phyloP scores from a whole-genome alignment of 1,139 yeast genomes.

The Hansenula sp. region DNA sequence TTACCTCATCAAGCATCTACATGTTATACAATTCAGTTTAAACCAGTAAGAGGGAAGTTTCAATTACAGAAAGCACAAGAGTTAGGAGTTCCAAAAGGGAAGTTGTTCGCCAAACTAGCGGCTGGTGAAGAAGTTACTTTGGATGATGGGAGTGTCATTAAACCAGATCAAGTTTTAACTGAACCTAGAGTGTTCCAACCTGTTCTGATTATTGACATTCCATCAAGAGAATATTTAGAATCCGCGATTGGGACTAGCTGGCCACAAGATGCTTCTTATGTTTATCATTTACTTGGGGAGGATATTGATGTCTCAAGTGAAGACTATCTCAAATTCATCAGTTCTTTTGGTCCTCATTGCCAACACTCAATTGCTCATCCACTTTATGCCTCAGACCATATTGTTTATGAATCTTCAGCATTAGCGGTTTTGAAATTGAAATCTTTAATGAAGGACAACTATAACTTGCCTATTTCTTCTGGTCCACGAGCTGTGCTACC shows the following conservation, averaged over 20 bases:
- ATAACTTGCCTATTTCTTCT: conserved; percentile 42
- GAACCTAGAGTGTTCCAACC: conserved; percentile 55
- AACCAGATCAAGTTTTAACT: conserved; percentile 73
- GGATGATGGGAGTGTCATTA: conserved; percentile 53
- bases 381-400: conserved; percentile 53
- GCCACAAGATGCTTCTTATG: conserved; percentile 28
- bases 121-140: conserved; percentile 56
- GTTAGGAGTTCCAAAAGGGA: conserved; percentile 70
- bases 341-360: conserved; percentile 45
- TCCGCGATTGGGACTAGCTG: conserved; percentile 29
- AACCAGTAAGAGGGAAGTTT: conserved; percentile 77
- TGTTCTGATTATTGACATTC: conserved; percentile 71
- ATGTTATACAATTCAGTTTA: conserved; percentile 62
- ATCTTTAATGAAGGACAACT: conserved; percentile 46
- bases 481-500: conserved; percentile 10
- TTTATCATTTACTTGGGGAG: conserved; percentile 76
- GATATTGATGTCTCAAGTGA: conserved; percentile 46
- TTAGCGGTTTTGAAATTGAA: conserved; percentile 53
- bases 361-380: conserved; percentile 72
- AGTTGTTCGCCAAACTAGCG: conserved; percentile 53
- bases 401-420: conserved; percentile 57
- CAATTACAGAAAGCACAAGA: conserved; percentile 58
- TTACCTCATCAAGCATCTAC: conserved; percentile 30
- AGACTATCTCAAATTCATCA: conserved; percentile 42
- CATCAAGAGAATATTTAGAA: conserved; percentile 47